Conservation (phyloP, 441 rosid genomes). For the Jatropha podagrica region DNA sequence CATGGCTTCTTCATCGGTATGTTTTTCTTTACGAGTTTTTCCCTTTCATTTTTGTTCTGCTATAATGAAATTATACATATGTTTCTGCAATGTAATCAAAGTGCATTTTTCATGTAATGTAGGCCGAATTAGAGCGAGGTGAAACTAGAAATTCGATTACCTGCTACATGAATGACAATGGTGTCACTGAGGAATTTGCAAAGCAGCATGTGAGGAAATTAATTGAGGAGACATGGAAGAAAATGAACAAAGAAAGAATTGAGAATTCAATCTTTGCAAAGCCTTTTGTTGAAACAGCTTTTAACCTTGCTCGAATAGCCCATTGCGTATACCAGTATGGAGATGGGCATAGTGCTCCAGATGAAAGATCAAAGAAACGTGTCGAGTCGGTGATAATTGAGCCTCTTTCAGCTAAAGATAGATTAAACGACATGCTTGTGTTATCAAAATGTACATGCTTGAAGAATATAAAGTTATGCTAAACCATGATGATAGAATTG, state of each 20-base stretch:
- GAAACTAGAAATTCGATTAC: conserved; percentile 29
- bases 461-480: too few species aligned
- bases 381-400: conserved; percentile 28
- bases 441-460: too few species aligned
- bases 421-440: background rate
- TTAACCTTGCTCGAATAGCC: conserved; percentile 33
- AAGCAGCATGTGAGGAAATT: conserved; percentile 22
- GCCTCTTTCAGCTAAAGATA: conserved; percentile 11
- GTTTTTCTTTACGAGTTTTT: background rate
- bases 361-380: conserved; percentile 19
- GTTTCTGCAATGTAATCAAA: too few species aligned
- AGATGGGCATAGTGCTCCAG: conserved; percentile 34
- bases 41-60: background rate
- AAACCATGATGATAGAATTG: too few species aligned
- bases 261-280: background rate
- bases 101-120: background rate
- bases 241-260: conserved; percentile 27
- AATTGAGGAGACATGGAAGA: conserved; percentile 34
- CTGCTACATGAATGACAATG: conserved; percentile 36
- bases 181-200: conserved; percentile 25
- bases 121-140: conserved; percentile 42
- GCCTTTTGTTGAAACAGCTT: conserved; percentile 21
- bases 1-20: conserved; percentile 27
- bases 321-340: conserved; percentile 32
- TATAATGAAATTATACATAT: background rate